Conservation (phyloP, 1,139 yeast genomes). For the Diutina siamensis region DNA sequence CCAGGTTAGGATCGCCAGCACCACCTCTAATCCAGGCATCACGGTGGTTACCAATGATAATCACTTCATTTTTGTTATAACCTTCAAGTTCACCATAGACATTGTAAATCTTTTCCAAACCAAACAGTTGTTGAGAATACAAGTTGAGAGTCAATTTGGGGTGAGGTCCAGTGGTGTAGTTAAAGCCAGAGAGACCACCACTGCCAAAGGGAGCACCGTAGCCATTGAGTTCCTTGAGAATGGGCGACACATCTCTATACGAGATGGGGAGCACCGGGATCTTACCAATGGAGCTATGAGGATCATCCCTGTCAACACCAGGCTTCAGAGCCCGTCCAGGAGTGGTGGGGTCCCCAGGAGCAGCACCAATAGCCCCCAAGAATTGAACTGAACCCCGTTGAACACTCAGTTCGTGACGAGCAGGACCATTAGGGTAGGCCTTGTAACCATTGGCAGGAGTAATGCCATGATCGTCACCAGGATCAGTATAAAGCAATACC, state of each 20-base stretch:
- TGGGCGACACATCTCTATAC: constrained; percentile 44
- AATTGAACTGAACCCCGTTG: constrained; percentile 33
- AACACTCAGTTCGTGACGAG: constrained; percentile 48
- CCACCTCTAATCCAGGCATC: constrained; percentile 70
- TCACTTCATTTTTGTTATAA: constrained; percentile 34
- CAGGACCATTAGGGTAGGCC: constrained; percentile 58
- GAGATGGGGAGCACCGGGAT: constrained; percentile 59
- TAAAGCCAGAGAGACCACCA: constrained; percentile 22
- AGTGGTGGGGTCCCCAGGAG: constrained; percentile 87
- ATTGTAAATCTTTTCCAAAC: constrained; percentile 45
- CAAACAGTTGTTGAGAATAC: constrained; percentile 45
- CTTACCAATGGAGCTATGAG: constrained; percentile 34
- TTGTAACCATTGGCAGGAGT: constrained; percentile 38
- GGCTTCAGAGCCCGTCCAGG: constrained; percentile 70
- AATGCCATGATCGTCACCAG: constrained; percentile 48
- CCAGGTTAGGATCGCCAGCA: constrained; percentile 63
- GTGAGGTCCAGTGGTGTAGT: constrained; percentile 55
- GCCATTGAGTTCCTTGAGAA: constrained; percentile 41
- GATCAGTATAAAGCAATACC: constrained; percentile 52
- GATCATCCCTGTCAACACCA: constrained; percentile 51
- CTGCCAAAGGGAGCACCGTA: constrained; percentile 22
- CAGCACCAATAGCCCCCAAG: constrained; percentile 42
- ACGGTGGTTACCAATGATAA: constrained; percentile 57
- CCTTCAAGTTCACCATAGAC: constrained; percentile 50
- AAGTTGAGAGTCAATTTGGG: constrained; percentile 30